Base-by-base conservation (phyloP, 805 yeast genomes). In the Debaryomyces castellii region DNA sequence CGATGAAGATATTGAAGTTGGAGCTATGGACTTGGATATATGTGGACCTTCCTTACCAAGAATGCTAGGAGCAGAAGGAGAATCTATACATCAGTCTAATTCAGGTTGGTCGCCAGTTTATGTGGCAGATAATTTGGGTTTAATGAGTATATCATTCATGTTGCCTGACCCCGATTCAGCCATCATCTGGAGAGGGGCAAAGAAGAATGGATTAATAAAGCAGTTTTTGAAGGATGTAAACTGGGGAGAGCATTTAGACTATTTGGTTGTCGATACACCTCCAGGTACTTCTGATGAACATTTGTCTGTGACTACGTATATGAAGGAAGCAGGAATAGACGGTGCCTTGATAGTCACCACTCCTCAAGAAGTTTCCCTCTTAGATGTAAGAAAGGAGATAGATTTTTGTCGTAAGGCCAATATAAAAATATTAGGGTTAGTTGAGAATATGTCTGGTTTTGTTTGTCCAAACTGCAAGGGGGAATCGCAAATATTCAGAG, bases 221-320 rank as follows among this genome's bases (percentile, higher is more conserved):
- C 96, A 90, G 68, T 94, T 94, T 57, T 72, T 94, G 44, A 89
- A 87, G 59, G 97, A 92, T 56, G 97, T 94, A 2, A 90, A 89
- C 57, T 94, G 99, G 99, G 96, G 96, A 4, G 76, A 77, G 20
- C 66, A 54, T 40, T 66, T 87, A 45, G 97, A 94, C 63, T 94
- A 87, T 58, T 72, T 94, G 53, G 78, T 94, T 12, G 86, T 94
- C 14, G 99, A 94, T 59, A 94, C 99, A 0, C 99, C 99, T 0
- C 99, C 99, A 0, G 99, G 99, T 0, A 94, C 99, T 0, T 86
- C 96, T 0, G 99, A 94, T 66, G 99, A 94, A 63, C 99, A 94
- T 66, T 76, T 94, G 35, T 84, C 96, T 6, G 91, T 94, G 25
- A 88, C 91, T 25, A 83, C 87, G 42, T 91, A 88, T 59, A 71